phyloP scores from a whole-genome alignment of 2,329 filamentous ascomycete genomes.

The Xylaria multiplex region DNA sequence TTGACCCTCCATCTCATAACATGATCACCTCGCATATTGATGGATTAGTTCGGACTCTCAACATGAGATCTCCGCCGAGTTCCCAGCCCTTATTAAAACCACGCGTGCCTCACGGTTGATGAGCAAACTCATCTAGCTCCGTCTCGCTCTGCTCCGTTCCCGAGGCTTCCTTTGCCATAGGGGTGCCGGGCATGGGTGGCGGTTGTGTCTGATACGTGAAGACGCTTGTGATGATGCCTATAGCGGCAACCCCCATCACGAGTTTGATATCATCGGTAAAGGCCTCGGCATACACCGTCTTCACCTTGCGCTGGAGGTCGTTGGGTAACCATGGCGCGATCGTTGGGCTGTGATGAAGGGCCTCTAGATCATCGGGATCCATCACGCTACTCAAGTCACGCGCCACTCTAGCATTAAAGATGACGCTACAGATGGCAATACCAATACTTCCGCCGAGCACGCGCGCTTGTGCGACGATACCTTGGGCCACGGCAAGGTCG shows the following conservation, averaged over 20 bases:
- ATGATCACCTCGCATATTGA: not conserved
- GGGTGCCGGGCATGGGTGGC: constrained; percentile 44
- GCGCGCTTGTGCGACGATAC: constrained; percentile 67
- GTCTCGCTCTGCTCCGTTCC: constrained; percentile 45
- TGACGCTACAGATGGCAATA: constrained; percentile 66
- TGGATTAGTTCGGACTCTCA: not conserved
- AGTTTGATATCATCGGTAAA: constrained; percentile 59
- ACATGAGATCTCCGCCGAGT: not conserved
- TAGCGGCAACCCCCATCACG: constrained; percentile 57
- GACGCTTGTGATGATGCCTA: constrained; percentile 57
- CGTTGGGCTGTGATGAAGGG: constrained; percentile 58
- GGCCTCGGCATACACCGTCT: constrained; percentile 56
- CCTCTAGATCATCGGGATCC: constrained; percentile 52
- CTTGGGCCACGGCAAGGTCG: constrained; percentile 67
- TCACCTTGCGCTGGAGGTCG: constrained; percentile 50
- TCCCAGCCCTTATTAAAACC: not conserved
- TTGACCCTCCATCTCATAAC: not conserved
- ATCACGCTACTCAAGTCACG: constrained; percentile 51
- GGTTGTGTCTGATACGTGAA: constrained; percentile 58
- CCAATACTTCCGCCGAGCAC: constrained; percentile 70
- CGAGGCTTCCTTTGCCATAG: constrained; percentile 43
- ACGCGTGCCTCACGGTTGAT: constrained; percentile 11
- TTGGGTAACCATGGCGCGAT: constrained; percentile 51
- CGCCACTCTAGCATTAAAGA: constrained; percentile 62
- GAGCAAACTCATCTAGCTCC: constrained; percentile 47